These are phyloP conservation scores for Aphanomyces stellatus DNA, from an alignment of 352 stramenopile species.

Conservation along the genomic window DNA sequence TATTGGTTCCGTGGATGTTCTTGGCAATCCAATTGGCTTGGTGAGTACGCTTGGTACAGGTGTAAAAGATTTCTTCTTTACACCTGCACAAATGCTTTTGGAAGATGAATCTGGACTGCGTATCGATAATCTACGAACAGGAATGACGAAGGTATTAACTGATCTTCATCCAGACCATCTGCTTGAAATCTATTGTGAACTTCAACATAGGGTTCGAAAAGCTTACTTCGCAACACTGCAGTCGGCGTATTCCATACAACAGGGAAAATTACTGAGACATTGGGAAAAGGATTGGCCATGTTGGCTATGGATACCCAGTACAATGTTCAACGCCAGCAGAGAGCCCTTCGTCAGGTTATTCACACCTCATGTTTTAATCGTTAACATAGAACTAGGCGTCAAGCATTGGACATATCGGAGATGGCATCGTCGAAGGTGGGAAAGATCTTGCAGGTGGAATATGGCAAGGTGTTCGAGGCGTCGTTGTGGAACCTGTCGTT, in stretches of 20 bases:
- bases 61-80: constrained; percentile 94
- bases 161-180: too few species aligned
- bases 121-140: constrained; percentile 79
- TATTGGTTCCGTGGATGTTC: constrained; percentile 82
- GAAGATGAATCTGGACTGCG: constrained; percentile 80
- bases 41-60: constrained; percentile 83
- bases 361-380: background rate
- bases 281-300: constrained; percentile 78
- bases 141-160: constrained; percentile 53
- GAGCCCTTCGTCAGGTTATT: constrained; percentile 65
- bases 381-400: constrained; percentile 23
- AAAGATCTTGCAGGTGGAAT: constrained; percentile 70
- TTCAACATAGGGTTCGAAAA: constrained; percentile 57
- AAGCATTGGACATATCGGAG: constrained; percentile 66
- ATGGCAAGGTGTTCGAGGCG: constrained; percentile 75
- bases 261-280: constrained; percentile 82
- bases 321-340: constrained; percentile 69
- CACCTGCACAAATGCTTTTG: constrained; percentile 87
- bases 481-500: constrained; percentile 63
- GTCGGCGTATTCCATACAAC: constrained; percentile 87
- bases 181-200: constrained; percentile 4
- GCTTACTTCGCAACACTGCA: constrained; percentile 74
- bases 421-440: constrained; percentile 71
- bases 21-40: constrained; percentile 86
- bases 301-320: constrained; percentile 84